Conservation (phyloP, 176 grass and related monocot species). For the Oryza rufipogon region DNA sequence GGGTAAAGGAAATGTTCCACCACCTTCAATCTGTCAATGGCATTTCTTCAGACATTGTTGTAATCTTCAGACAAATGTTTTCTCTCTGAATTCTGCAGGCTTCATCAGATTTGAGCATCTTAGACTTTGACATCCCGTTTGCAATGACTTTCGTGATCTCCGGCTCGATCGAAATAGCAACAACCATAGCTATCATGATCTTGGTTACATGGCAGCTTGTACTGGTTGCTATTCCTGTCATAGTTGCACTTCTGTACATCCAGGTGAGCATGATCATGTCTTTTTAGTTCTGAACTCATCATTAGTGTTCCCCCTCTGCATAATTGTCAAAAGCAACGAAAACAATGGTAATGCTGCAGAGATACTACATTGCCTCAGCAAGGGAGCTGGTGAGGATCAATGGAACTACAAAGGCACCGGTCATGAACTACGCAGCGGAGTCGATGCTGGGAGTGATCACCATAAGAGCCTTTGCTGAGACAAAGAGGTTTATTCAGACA, state of each 20-base stretch:
- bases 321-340: background rate
- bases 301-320: background rate
- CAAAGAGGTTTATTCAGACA: slow-evolving; percentile 67
- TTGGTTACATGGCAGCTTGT: slow-evolving; percentile 82
- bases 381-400: slow-evolving; percentile 92
- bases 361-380: slow-evolving; percentile 85
- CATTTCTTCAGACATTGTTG: background rate
- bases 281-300: background rate
- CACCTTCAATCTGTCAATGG: background rate
- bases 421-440: slow-evolving; percentile 78
- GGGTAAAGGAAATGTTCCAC: slow-evolving; percentile 54
- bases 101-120: slow-evolving; percentile 80
- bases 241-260: slow-evolving; percentile 60
- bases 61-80: background rate
- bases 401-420: slow-evolving; percentile 82
- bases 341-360: slow-evolving; percentile 46
- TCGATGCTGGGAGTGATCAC: slow-evolving; percentile 87
- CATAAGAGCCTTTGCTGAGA: slow-evolving; percentile 72
- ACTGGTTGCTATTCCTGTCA: slow-evolving; percentile 64
- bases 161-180: slow-evolving; percentile 61
- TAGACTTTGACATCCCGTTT: slow-evolving; percentile 92
- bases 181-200: slow-evolving; percentile 64
- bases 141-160: slow-evolving; percentile 72
- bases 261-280: slow-evolving; percentile 51
- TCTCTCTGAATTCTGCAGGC: slow-evolving; percentile 48